phyloP scores from a whole-genome alignment of 106 monocot species.

The Dioscorea dumetorum region DNA sequence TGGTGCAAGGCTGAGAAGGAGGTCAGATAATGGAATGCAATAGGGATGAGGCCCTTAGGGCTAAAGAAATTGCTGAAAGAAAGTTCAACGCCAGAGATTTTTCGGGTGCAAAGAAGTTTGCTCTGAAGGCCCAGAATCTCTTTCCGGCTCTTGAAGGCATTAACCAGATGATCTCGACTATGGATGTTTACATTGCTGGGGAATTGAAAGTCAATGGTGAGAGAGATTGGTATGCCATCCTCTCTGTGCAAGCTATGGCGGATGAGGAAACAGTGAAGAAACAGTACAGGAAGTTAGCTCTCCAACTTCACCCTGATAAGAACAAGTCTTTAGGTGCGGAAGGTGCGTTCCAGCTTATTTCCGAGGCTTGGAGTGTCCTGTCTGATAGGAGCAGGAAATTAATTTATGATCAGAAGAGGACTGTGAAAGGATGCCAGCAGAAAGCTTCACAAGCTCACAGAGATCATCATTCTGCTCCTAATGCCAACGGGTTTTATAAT shows the following conservation, averaged over 20 bases:
- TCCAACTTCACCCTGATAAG: conserved; percentile 9
- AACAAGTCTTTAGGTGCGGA: conserved; percentile 25
- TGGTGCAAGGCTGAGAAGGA: neutral
- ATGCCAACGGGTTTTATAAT: conserved; percentile 3
- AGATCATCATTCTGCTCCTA: conserved; percentile 1
- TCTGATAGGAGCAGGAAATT: conserved; percentile 19
- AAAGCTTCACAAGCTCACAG: neutral
- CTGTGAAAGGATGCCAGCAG: conserved; percentile 3
- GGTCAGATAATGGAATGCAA: conserved; percentile 35
- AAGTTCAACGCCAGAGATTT: conserved; percentile 29
- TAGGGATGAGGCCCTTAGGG: conserved; percentile 45
- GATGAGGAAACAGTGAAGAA: conserved; percentile 17
- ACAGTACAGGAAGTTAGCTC: conserved; percentile 16
- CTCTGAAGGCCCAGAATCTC: conserved; percentile 32
- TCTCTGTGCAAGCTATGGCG: conserved; percentile 3
- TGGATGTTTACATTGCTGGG: conserved; percentile 23
- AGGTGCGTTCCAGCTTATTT: conserved; percentile 28
- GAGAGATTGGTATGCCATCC: conserved; percentile 13
- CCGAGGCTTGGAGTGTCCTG: conserved; percentile 30
- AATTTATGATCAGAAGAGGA: conserved; percentile 15
- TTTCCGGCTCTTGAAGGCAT: conserved; percentile 32
- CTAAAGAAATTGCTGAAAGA: conserved; percentile 42
- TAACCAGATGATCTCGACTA: conserved; percentile 30
- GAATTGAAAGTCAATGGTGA: conserved; percentile 17
- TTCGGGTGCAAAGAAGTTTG: conserved; percentile 44